Evolutionary conservation across 1,284 basidiomycete species (phyloP).

Genomic region (Cutaneotrichosporon cutaneum): DNA sequence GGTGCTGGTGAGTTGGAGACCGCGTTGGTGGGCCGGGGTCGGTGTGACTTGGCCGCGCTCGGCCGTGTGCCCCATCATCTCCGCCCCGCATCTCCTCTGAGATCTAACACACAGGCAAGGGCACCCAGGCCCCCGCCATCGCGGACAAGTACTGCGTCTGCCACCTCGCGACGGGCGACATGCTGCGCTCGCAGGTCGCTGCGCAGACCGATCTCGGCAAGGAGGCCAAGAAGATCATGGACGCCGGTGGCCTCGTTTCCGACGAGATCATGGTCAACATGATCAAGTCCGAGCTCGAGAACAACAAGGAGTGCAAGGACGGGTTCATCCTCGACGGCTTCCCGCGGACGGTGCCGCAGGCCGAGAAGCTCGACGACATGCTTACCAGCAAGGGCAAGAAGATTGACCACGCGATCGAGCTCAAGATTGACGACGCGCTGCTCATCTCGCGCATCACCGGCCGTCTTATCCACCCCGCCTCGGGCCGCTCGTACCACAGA

Average conservation of each 20-base stretch:
- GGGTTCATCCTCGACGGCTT: constrained; percentile 99
- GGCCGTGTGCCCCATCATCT: neutral
- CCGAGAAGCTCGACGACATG: constrained; percentile 94
- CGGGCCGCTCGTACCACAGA: constrained; percentile 89
- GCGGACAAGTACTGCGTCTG: constrained; percentile 91
- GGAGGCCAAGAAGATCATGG: constrained; percentile 97
- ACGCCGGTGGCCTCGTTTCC: constrained; percentile 84
- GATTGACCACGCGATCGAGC: constrained; percentile 86
- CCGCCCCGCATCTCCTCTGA: neutral
- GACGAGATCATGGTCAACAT: constrained; percentile 98
- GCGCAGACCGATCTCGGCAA: constrained; percentile 84
- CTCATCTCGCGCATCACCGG: constrained; percentile 97
- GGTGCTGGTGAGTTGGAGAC: constrained; percentile 72
- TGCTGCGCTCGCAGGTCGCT: constrained; percentile 91
- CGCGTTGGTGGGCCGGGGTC: no score
- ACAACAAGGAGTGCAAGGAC: constrained; percentile 87
- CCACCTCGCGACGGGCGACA: constrained; percentile 97
- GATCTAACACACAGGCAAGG: constrained; percentile 71
- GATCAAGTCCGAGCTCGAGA: constrained; percentile 94
- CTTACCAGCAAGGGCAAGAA: constrained; percentile 75
- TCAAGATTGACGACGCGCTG: constrained; percentile 89
- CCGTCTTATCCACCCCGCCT: constrained; percentile 84
- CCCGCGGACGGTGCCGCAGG: constrained; percentile 96
- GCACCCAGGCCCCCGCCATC: constrained; percentile 94
- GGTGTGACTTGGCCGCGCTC: no score